A percentile compares a stretch with the other conserved stretches of the same genome.
Evolutionary conservation across 306 rosid genomes (phyloP).

Genomic region (Sicyos baderoa): DNA sequence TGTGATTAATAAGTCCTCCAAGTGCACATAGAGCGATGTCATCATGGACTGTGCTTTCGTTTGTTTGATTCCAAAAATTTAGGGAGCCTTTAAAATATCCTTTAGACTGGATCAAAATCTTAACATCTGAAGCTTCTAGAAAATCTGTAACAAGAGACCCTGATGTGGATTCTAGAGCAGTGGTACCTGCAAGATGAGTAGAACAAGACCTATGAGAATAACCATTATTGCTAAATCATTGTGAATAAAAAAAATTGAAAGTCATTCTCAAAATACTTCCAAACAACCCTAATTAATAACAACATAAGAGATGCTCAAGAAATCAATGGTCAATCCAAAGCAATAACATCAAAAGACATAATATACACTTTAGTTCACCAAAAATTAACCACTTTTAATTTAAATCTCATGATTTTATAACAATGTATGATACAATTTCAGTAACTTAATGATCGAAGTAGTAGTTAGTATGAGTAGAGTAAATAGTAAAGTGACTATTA

Average conservation of each 20-base stretch:
- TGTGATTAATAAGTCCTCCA: conserved; percentile 69
- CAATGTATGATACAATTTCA: not conserved
- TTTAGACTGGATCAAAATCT: conserved; percentile 45
- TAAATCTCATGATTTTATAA: not conserved
- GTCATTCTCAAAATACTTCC: not conserved
- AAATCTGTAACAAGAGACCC: conserved; percentile 43
- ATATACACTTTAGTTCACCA: not conserved
- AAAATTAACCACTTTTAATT: not conserved
- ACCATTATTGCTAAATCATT: not conserved
- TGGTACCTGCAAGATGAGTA: conserved; percentile 41
- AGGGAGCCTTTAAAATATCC: conserved; percentile 70
- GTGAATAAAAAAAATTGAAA: not conserved
- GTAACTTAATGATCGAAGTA: not conserved
- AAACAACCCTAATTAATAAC: not conserved
- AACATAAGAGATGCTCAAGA: not conserved
- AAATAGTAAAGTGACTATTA: not conserved
- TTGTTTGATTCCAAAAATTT: conserved; percentile 46
- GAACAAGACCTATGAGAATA: not conserved
- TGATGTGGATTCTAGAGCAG: conserved; percentile 55
- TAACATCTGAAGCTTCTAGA: conserved; percentile 48
- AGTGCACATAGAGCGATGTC: conserved; percentile 61
- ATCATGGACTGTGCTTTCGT: conserved; percentile 37
- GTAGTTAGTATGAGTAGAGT: not conserved
- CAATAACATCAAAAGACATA: not conserved
- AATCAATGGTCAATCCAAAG: not conserved